Evolutionary conservation across 225 moss, liverwort and hornwort species (phyloP).

Genomic region (Takakia lepidozioides): DNA sequence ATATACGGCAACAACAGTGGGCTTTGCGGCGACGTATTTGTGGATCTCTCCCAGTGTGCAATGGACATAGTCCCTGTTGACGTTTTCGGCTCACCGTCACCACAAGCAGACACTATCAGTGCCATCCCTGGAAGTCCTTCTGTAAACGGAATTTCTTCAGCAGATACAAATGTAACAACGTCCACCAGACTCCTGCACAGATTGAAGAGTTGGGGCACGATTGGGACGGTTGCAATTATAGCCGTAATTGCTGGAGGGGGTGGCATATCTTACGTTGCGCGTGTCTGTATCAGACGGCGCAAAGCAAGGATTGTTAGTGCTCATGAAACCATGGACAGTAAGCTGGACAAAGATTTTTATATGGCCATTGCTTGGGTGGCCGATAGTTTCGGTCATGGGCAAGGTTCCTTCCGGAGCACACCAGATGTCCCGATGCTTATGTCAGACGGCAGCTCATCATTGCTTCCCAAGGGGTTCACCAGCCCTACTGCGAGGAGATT

Average conservation of each 20-base stretch:
- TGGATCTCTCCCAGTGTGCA: constrained; percentile 14
- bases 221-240: too few species aligned
- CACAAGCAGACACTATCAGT: not conserved
- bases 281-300: constrained; percentile 29
- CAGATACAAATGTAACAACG: too few species aligned
- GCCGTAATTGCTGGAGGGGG: too few species aligned
- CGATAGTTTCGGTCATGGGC: too few species aligned
- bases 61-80: too few species aligned
- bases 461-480: constrained; percentile 11
- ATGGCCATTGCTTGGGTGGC: too few species aligned
- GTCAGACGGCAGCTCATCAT: constrained; percentile 30
- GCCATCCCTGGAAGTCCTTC: constrained; percentile 33
- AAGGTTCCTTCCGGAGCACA: constrained; percentile 21
- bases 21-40: constrained; percentile 18
- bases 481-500: constrained; percentile 41
- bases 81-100: not conserved
- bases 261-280: too few species aligned
- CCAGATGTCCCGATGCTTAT: constrained; percentile 19
- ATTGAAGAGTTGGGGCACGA: too few species aligned
- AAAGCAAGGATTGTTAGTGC: constrained; percentile 19
- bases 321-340: constrained; percentile 13
- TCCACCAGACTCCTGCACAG: too few species aligned
- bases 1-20: constrained; percentile 35
- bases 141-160: constrained; percentile 26
- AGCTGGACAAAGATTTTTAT: not conserved